These are phyloP conservation scores for Leishmania lainsoni DNA, from an alignment of 208 protist genomes.

Conservation along the genomic window DNA sequence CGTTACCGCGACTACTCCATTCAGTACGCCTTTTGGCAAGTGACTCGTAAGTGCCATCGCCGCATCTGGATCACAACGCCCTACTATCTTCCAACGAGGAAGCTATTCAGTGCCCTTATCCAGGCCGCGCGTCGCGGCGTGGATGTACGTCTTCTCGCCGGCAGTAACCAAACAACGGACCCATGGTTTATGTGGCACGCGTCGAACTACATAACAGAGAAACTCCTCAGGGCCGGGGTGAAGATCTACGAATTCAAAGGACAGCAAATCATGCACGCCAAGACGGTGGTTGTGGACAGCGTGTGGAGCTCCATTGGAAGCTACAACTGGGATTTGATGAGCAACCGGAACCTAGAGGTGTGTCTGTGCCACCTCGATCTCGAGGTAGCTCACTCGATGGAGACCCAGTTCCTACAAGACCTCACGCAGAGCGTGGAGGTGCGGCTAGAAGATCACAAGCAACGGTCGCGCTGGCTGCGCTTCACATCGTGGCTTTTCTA, in stretches of 20 bases:
- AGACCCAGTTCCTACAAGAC: slow-evolving; percentile 83
- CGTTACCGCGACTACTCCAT: slow-evolving; percentile 85
- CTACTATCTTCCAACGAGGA: slow-evolving; percentile 89
- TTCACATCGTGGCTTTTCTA: slow-evolving; percentile 86
- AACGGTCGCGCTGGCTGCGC: slow-evolving; percentile 70
- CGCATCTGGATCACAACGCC: slow-evolving; percentile 92
- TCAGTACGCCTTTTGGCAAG: slow-evolving; percentile 89
- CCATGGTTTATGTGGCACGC: slow-evolving; percentile 94
- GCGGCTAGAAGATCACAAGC: slow-evolving; percentile 60
- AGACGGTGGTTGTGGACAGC: slow-evolving; percentile 92
- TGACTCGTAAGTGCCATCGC: slow-evolving; percentile 76
- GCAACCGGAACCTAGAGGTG: slow-evolving; percentile 92
- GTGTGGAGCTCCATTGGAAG: slow-evolving; percentile 90
- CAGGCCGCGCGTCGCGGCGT: slow-evolving; percentile 82
- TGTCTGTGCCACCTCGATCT: slow-evolving; percentile 79
- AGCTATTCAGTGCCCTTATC: slow-evolving; percentile 75
- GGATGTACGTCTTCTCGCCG: slow-evolving; percentile 90
- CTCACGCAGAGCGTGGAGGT: slow-evolving; percentile 68
- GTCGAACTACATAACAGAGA: slow-evolving; percentile 83
- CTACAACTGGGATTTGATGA: slow-evolving; percentile 94
- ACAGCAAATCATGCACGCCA: slow-evolving; percentile 90
- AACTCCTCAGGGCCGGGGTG: slow-evolving; percentile 74
- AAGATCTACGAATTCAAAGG: slow-evolving; percentile 92
- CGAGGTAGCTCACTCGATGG: slow-evolving; percentile 76
- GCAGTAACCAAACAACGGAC: slow-evolving; percentile 84